Percentiles rank a stretch among this genome's conserved stretches.
Conservation (phyloP, 2,329 filamentous ascomycete species). For the Claviceps spartinae region DNA sequence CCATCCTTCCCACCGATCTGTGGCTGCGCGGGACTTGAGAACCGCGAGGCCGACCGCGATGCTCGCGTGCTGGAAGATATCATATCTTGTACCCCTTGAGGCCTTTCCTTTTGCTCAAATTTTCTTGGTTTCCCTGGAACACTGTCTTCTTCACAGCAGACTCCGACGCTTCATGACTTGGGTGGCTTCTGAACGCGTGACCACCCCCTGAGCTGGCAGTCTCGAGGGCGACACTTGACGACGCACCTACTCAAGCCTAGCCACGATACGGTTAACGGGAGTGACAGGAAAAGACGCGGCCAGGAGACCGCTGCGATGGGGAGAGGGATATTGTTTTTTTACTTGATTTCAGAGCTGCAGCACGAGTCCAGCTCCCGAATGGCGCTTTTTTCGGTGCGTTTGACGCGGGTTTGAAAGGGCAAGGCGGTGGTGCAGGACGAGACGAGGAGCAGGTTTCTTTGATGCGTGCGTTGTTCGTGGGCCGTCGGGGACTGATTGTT, state of each 20-base stretch:
- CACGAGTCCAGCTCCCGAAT: constrained; percentile 19
- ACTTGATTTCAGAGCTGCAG: constrained; percentile 18
- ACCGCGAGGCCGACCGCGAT: constrained; percentile 36
- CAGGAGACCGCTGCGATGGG: background rate
- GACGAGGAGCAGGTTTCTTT: constrained; percentile 9
- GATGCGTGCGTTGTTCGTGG: constrained; percentile 6
- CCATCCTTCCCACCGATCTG: constrained; percentile 10
- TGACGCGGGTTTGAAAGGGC: constrained; percentile 18
- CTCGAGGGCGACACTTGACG: constrained; percentile 9
- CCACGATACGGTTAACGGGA: constrained; percentile 7
- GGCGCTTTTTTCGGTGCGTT: constrained; percentile 17
- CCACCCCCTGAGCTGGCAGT: constrained; percentile 5
- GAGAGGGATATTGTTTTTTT: background rate
- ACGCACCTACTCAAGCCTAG: constrained; percentile 20
- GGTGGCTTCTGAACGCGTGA: background rate
- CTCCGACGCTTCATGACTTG: constrained; percentile 1
- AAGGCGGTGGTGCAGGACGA: constrained; percentile 11
- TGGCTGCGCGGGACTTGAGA: constrained; percentile 36
- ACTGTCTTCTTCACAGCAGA: background rate
- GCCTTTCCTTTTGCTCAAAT: background rate
- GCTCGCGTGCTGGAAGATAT: constrained; percentile 33
- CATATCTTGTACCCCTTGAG: constrained; percentile 14
- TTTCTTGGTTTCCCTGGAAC: background rate
- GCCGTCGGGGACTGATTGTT: constrained; percentile 4
- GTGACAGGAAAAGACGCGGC: background rate